A percentile compares a stretch with the other conserved stretches of the same genome.
phyloP scores from a whole-genome alignment of 2,329 filamentous ascomycete species.

The Plectosphaerella plurivora region DNA sequence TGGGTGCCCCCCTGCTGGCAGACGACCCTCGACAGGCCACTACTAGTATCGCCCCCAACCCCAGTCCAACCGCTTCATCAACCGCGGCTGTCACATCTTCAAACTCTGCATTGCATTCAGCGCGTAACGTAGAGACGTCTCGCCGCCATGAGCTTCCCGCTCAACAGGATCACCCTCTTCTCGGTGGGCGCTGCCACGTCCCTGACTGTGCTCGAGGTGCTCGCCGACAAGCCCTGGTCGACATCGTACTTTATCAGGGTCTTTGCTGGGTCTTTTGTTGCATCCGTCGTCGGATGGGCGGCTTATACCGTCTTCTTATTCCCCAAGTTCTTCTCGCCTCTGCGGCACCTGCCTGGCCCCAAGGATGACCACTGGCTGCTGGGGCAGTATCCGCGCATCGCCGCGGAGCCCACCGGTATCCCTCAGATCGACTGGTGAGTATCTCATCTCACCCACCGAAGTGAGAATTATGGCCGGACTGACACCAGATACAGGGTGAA shows the following conservation, averaged over 20 bases:
- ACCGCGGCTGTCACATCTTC: too few relatives aligned
- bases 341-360: conserved; percentile 43
- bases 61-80: too few relatives aligned
- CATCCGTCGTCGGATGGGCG: conserved; percentile 27
- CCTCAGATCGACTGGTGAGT: conserved; percentile 45
- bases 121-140: too few relatives aligned
- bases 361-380: conserved; percentile 36
- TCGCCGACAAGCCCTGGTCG: conserved; percentile 16
- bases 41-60: too few relatives aligned
- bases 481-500: conserved; percentile 43
- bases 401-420: conserved; percentile 31
- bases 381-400: conserved; percentile 42
- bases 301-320: conserved; percentile 42
- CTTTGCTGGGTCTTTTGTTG: conserved; percentile 30
- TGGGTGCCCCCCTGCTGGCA: too few relatives aligned
- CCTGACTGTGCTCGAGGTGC: neutral
- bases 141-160: neutral
- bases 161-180: neutral
- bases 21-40: too few relatives aligned
- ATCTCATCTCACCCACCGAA: neutral
- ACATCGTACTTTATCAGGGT: conserved; percentile 21
- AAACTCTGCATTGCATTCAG: too few relatives aligned
- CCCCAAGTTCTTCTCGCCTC: conserved; percentile 44
- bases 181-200: neutral
- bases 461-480: conserved; percentile 8